A percentile compares a stretch with the other conserved stretches of the same genome.
phyloP scores from a whole-genome alignment of 768 basidiomycete genomes.

The Pisolithus orientalis region DNA sequence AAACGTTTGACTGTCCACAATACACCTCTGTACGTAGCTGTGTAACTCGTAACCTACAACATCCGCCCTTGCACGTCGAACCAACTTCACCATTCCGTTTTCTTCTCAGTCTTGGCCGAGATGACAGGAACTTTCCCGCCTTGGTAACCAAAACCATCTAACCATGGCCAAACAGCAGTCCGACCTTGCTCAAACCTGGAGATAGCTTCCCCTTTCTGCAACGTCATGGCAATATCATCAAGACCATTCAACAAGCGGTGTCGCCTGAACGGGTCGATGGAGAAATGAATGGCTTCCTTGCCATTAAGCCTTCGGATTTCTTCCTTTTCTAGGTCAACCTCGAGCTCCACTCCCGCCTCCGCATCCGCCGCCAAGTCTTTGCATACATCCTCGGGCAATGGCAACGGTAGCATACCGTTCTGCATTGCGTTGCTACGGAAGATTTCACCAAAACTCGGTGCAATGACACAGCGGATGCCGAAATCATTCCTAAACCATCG shows the following conservation, averaged over 20 bases:
- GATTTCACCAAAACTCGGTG: conserved; percentile 87
- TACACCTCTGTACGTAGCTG: neutral
- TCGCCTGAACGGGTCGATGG: conserved; percentile 83
- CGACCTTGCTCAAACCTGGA: conserved; percentile 73
- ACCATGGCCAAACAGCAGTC: conserved; percentile 85
- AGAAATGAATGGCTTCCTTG: conserved; percentile 67
- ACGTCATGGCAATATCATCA: conserved; percentile 93
- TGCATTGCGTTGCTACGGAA: conserved; percentile 88
- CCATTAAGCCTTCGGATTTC: conserved; percentile 74
- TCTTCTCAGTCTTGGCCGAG: conserved; percentile 33
- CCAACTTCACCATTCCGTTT: conserved; percentile 65
- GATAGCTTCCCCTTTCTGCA: conserved; percentile 74
- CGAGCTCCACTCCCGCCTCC: conserved; percentile 65
- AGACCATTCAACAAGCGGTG: conserved; percentile 94
- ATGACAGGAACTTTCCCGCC: conserved; percentile 65
- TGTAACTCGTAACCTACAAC: neutral
- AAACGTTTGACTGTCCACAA: no score
- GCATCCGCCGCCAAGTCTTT: conserved; percentile 72
- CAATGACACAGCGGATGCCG: conserved; percentile 82
- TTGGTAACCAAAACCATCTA: conserved; percentile 91
- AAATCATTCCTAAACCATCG: conserved; percentile 62
- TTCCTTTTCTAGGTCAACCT: conserved; percentile 79
- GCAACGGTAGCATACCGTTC: conserved; percentile 85
- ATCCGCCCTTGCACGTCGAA: neutral
- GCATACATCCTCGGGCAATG: conserved; percentile 66